Evolutionary conservation across 2,329 filamentous ascomycete genomes (phyloP), one percentile per base, ranked within the genome.

Genomic region (Eutypella sp.): DNA sequence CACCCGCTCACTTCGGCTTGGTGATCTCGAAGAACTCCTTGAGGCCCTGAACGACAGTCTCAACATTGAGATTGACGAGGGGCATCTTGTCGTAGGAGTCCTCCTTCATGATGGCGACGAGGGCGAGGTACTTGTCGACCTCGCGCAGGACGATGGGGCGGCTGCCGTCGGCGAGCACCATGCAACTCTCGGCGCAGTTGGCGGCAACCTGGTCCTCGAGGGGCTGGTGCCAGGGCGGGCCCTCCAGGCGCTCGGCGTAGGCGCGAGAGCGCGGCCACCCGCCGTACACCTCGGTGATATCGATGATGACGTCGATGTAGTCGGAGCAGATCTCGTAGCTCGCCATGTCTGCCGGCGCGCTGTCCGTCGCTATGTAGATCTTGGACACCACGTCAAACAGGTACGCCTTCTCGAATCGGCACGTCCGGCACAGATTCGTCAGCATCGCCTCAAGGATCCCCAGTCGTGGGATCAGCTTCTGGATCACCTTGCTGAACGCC

Each of bases 281-380:
- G 45, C 91, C 92, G 62, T 96, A 99, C 33, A 99, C 85, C 63
- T 97, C 92, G 23, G 89, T 93, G 44, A 97, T 87, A 64, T 99
- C 93, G 47, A 97, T 92, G 51, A 99, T 95, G 49, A 97, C 90
- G 65, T 99, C 93, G 57, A 99, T 96, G 64, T 96, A 97, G 64
- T 99, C 93, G 41, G 89, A 95, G 71, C 93, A 99, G 61, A 97
- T 95, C 70, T 97, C 93, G 66, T 99, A 99, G 64, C 88, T 92
- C 36, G 88, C 87, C 77, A 96, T 93, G 61, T 97, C 92, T 25
- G 92, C 89, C 0, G 92, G 92, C 33, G 88, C 86, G 24, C 86
- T 93, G 65, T 99, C 93, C 5, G 92, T 96, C 1, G 93, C 93
- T 57, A 99, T 95, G 71, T 99, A 99, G 51, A 99, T 96, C 72